Base-by-base conservation (phyloP, 441 rosid genomes). In the Pelargonium myrrhifolium region DNA sequence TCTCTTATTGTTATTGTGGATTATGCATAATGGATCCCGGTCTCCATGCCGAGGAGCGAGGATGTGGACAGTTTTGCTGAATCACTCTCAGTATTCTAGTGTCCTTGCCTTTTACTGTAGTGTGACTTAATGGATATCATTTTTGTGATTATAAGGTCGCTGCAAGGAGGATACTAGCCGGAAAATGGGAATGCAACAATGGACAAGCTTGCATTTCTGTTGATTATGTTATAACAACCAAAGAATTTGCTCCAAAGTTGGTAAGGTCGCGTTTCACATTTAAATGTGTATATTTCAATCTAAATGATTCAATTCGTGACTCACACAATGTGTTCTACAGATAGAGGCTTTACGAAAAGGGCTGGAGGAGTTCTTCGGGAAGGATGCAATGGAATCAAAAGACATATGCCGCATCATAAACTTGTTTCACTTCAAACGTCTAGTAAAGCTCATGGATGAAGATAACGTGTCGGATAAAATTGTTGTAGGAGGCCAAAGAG, bases 191-290 rank as follows among this genome's bases (percentile, higher is more conserved):
- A 64, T 78, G 83, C 71, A 85, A 83, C 74, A 81, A 77, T 60
- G 93, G 93, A 24, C 93, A 87, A 65, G 82, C 86, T 14, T 87
- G 93, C 65, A 70, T 87, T 24, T 79, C 84, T 10, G 79, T 84
- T 20, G 93, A 87, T 76, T 82, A 87, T 69, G 56, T 84, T 70
- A 68, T 87, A 76, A 85, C 90, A 6, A 81, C 87, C 21, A 84
- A 81, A 78, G 79, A 77, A 9, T 81, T 64, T 65, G 90, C 90
- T 62, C 84, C 85, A 58, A 81, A 76, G 65, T 17, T 87, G 85
- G 90, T 85, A 84, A 69, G 77, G n/a, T n/a, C n/a, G n/a, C n/a
- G n/a, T n/a, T n/a, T n/a, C n/a, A n/a, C n/a, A n/a, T n/a, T n/a
- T n/a, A n/a, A n/a, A n/a, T n/a, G n/a, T n/a, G n/a, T n/a, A n/a